These are phyloP conservation scores for Xylariaceae sp. DNA, from an alignment of 2,329 filamentous ascomycete genomes.

Conservation along the genomic window DNA sequence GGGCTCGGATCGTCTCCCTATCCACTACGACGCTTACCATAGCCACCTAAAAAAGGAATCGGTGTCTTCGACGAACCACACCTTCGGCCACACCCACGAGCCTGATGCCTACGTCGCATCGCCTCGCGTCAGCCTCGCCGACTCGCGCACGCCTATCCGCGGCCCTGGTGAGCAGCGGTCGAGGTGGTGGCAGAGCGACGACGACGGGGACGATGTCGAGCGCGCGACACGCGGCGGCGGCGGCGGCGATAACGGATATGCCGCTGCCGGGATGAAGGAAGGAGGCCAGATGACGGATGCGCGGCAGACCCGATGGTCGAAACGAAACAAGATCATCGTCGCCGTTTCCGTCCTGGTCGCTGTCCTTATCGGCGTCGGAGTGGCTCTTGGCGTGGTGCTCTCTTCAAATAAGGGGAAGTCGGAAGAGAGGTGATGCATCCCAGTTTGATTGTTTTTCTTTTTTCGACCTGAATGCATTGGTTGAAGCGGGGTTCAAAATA, in stretches of 20 bases:
- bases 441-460: neutral
- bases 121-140: slow-evolving; percentile 9
- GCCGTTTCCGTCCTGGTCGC: slow-evolving; percentile 10
- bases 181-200: slow-evolving; percentile 16
- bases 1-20: no score
- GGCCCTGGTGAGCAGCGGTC: slow-evolving; percentile 14
- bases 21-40: neutral
- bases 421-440: neutral
- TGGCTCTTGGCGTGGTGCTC: slow-evolving; percentile 18
- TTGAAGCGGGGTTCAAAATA: no score
- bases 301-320: slow-evolving; percentile 6
- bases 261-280: slow-evolving; percentile 3
- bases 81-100: neutral
- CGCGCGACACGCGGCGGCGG: no score
- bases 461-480: neutral
- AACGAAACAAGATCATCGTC: slow-evolving; percentile 13
- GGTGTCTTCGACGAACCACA: slow-evolving; percentile 2
- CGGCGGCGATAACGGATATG: slow-evolving; percentile 7
- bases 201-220: slow-evolving; percentile 7
- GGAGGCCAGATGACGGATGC: slow-evolving; percentile 7
- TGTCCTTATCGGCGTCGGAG: slow-evolving; percentile 18
- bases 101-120: slow-evolving; percentile 1
- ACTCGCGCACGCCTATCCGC: slow-evolving; percentile 11
- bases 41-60: slow-evolving; percentile 10
- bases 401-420: slow-evolving; percentile 5